Percentiles rank a stretch among this genome's conserved stretches.
phyloP scores from a whole-genome alignment of 2,329 filamentous ascomycete genomes.

The Mariannaea elegans region DNA sequence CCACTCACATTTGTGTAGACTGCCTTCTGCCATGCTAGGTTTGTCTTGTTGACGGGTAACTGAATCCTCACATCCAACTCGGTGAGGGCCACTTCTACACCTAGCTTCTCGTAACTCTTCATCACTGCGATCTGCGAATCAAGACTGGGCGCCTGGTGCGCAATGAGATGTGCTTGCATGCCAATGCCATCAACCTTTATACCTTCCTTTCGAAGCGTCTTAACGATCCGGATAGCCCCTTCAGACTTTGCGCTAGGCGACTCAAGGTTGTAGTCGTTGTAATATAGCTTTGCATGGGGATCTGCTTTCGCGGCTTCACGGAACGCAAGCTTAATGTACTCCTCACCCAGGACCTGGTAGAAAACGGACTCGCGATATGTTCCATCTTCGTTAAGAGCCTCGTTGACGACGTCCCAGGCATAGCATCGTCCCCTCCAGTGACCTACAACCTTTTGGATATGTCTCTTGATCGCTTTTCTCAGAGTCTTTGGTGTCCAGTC shows the following conservation, averaged over 20 bases:
- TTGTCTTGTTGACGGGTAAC: conserved; percentile 3
- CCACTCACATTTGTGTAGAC: conserved; percentile 1
- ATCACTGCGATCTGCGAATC: not conserved
- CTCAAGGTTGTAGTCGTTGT: conserved; percentile 64
- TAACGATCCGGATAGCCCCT: conserved; percentile 45
- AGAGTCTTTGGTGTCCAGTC: conserved; percentile 60
- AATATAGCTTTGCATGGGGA: conserved; percentile 59
- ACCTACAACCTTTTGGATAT: conserved; percentile 56
- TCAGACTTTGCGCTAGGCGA: conserved; percentile 45
- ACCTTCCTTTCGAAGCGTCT: conserved; percentile 45
- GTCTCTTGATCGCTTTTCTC: conserved; percentile 59
- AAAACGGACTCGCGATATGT: conserved; percentile 56
- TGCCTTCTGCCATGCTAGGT: conserved; percentile 6
- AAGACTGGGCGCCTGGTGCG: conserved; percentile 48
- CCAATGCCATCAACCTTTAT: conserved; percentile 61
- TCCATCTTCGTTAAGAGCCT: conserved; percentile 61
- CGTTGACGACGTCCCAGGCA: conserved; percentile 65
- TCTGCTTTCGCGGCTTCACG: conserved; percentile 55
- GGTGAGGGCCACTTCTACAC: conserved; percentile 54
- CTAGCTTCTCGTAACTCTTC: not conserved
- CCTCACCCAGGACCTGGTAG: conserved; percentile 56
- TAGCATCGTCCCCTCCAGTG: conserved; percentile 58
- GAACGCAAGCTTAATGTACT: conserved; percentile 62
- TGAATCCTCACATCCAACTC: conserved; percentile 56
- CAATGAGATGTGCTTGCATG: conserved; percentile 58